Evolutionary conservation across 2,329 filamentous ascomycete species (phyloP), one percentile per base, ranked within the genome.

Genomic region (Aspergillus piperis): DNA sequence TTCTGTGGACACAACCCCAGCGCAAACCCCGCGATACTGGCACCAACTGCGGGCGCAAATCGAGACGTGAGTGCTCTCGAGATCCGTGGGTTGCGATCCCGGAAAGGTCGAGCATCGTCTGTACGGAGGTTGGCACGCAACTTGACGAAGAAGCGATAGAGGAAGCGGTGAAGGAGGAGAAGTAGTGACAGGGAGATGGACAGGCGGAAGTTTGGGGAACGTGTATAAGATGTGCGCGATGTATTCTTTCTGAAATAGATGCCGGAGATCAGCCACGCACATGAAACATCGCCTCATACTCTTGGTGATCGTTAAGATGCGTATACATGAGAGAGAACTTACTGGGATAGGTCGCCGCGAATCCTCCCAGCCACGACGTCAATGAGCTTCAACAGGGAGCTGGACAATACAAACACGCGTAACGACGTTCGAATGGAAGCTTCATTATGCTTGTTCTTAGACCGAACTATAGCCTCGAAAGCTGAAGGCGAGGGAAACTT

Each of bases 31-130:
- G 94, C 92, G 51, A 97, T 77, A 68, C 91, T 92, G 5, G 94
- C 93, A 10, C 94, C 95, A n/a, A 97, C 83, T 2, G 93, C 92
- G 0, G 94, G 94, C 0, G 94, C 90, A 72, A 92, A 90, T 8
- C 85, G 84, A 2, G 92, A 96, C 0, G 92, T 96, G 59, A 99
- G 82, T 0, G 90, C 86, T 19, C 82, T 82, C 0, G 90, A 84
- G 11, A 92, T 86, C 17, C 86, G 85, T 0, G 93, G 93, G 70
- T 98, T 97, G 57, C 94, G 89, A 59, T 84, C 81, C 13, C 92
- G 86, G 77, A 98, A 97, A 0, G 91, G 89, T 57, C 85, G 84
- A 1, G 93, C 92, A 59, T 91, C 86, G n/a, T 91, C 85, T 38
- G 90, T 88, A 44, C 96, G 86, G 3, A 99, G 82, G 64, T 92